These are phyloP conservation scores for Acer saccharum DNA, from an alignment of 345 rosid species.

Conservation along the genomic window DNA sequence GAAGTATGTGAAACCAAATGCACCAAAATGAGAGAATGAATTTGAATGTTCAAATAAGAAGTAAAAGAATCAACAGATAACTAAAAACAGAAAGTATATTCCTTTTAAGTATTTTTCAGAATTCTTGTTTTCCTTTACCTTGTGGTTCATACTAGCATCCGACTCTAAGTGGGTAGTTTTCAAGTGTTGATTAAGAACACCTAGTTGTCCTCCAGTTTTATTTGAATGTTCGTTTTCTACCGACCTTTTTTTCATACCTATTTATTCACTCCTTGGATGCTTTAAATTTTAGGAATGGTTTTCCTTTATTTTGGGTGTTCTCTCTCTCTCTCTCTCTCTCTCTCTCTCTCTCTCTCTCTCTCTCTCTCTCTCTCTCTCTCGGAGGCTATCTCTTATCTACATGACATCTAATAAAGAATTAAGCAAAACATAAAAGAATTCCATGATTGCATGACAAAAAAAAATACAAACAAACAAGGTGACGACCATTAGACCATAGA, in stretches of 20 bases:
- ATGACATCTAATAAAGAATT: background rate
- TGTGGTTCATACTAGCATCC: background rate
- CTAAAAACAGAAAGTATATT: background rate
- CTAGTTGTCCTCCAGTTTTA: background rate
- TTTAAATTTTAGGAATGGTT: background rate
- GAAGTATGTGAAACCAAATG: background rate
- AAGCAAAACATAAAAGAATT: background rate
- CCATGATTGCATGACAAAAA: background rate
- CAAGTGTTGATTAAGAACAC: background rate
- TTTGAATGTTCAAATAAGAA: background rate
- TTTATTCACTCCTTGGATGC: background rate
- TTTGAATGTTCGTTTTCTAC: too few relatives aligned
- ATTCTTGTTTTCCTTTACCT: slow-evolving; percentile 1
- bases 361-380: background rate
- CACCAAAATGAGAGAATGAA: background rate
- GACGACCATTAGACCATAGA: background rate
- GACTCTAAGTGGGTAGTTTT: background rate
- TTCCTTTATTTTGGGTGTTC: background rate
- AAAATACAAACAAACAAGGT: background rate
- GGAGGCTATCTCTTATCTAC: background rate
- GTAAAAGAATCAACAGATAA: background rate
- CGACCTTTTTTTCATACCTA: background rate
- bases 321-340: too few relatives aligned
- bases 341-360: too few relatives aligned
- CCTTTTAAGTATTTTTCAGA: background rate